phyloP scores from a whole-genome alignment of 116 monocot species.

The Trichopus zeylanicus region DNA sequence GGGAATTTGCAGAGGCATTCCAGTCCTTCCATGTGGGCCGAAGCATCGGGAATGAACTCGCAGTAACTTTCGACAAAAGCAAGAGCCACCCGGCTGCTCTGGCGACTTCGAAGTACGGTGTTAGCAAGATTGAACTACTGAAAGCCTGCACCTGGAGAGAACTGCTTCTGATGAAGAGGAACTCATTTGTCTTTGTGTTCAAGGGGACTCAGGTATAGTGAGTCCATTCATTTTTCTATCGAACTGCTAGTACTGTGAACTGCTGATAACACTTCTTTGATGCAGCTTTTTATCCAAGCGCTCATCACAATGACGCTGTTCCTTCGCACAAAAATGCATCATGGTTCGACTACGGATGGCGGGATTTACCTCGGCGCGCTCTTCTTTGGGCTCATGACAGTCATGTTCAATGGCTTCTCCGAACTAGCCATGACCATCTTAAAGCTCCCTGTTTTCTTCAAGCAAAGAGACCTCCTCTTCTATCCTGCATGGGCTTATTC shows the following conservation, averaged over 20 bases:
- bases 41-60: constrained; percentile 27
- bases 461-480: constrained; percentile 50
- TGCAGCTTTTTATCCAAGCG: constrained; percentile 40
- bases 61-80: constrained; percentile 41
- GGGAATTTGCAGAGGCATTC: constrained; percentile 57
- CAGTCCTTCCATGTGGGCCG: constrained; percentile 48
- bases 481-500: constrained; percentile 55
- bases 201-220: constrained; percentile 27
- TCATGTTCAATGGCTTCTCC: constrained; percentile 52
- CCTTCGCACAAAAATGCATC: constrained; percentile 57
- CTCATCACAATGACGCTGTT: constrained; percentile 56
- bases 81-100: constrained; percentile 65
- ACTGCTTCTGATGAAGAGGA: constrained; percentile 61
- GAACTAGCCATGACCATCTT: constrained; percentile 35
- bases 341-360: constrained; percentile 24
- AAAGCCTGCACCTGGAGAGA: constrained; percentile 49
- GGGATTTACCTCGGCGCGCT: constrained; percentile 49
- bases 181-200: constrained; percentile 66
- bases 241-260: background rate
- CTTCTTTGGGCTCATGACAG: constrained; percentile 27
- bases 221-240: background rate
- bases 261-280: background rate
- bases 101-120: constrained; percentile 51
- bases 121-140: constrained; percentile 44
- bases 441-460: constrained; percentile 55